A percentile compares a stretch with the other conserved stretches of the same genome.
These are phyloP conservation scores for Mucor piriformis DNA, from an alignment of 371 early-diverging fungal species.

Conservation along the genomic window DNA sequence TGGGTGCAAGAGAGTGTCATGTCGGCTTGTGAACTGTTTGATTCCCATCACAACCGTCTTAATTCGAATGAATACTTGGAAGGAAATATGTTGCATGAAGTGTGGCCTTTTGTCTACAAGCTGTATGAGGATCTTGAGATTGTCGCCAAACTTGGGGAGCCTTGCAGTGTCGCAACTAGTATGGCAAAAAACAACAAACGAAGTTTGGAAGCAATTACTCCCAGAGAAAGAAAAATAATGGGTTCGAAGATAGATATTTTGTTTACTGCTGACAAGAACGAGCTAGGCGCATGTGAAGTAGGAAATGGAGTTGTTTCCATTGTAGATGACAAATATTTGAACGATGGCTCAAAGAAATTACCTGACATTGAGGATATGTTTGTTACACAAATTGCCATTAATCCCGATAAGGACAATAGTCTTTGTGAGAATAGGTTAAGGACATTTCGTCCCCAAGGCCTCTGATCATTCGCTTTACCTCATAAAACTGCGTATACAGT, in stretches of 20 bases:
- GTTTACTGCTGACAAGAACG: not conserved
- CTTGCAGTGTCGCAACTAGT: not conserved
- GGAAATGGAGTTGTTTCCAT: conserved; percentile 1
- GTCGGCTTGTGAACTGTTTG: conserved; percentile 8
- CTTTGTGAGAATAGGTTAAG: too few relatives aligned
- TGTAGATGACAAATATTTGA: conserved; percentile 16
- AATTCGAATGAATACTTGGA: conserved; percentile 7
- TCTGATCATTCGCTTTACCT: too few relatives aligned
- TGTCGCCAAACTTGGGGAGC: conserved; percentile 5
- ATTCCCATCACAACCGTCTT: not conserved
- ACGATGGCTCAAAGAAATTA: conserved; percentile 10
- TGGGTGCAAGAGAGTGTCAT: conserved; percentile 10
- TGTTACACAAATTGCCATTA: not conserved
- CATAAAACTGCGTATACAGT: too few relatives aligned
- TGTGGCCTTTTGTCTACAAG: conserved; percentile 18
- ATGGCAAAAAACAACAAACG: conserved; percentile 2
- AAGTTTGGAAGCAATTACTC: conserved; percentile 1
- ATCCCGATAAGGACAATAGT: conserved; percentile 1
- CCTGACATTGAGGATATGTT: conserved; percentile 22
- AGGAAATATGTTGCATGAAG: conserved; percentile 1
- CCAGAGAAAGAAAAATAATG: conserved; percentile 9
- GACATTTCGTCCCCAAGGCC: too few relatives aligned
- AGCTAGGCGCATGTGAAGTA: conserved; percentile 16
- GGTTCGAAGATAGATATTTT: conserved; percentile 13
- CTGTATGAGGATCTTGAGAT: not conserved